These are phyloP conservation scores for Colletotrichum tabaci DNA, from an alignment of 2,329 filamentous ascomycete genomes.

Conservation along the genomic window DNA sequence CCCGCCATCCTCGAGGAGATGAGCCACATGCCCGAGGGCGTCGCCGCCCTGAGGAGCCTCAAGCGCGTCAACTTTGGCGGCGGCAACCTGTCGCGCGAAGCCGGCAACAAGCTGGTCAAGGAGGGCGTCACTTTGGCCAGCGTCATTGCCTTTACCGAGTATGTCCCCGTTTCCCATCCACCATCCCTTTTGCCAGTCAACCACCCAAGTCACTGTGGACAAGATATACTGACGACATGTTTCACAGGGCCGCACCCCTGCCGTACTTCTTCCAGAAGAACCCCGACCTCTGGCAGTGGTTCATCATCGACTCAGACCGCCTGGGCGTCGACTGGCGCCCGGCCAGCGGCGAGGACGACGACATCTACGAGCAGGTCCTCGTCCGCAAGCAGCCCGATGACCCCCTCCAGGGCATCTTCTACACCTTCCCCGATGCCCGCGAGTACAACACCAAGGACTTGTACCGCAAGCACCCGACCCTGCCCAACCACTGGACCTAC, in stretches of 20 bases:
- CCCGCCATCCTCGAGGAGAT: slow-evolving; percentile 62
- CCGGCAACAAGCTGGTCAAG: slow-evolving; percentile 56
- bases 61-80: slow-evolving; percentile 55
- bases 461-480: slow-evolving; percentile 55
- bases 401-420: slow-evolving; percentile 58
- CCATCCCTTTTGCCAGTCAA: too few relatives aligned
- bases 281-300: slow-evolving; percentile 33
- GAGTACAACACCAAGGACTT: slow-evolving; percentile 61
- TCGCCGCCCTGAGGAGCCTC: slow-evolving; percentile 52
- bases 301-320: slow-evolving; percentile 53
- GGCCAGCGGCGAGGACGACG: slow-evolving; percentile 49
- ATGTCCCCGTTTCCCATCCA: slow-evolving; percentile 32
- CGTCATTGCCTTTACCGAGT: slow-evolving; percentile 61
- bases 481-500: slow-evolving; percentile 54
- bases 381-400: slow-evolving; percentile 53
- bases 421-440: slow-evolving; percentile 53
- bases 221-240: not conserved
- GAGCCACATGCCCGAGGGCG: slow-evolving; percentile 49
- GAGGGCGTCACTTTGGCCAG: slow-evolving; percentile 54
- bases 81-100: slow-evolving; percentile 54
- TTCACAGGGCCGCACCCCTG: slow-evolving; percentile 52
- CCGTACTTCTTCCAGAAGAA: slow-evolving; percentile 56
- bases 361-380: slow-evolving; percentile 56
- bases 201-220: too few relatives aligned
- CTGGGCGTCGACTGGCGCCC: slow-evolving; percentile 59